phyloP scores from a whole-genome alignment of 2,329 filamentous ascomycete genomes.

The Metarhizium anisopliae region DNA sequence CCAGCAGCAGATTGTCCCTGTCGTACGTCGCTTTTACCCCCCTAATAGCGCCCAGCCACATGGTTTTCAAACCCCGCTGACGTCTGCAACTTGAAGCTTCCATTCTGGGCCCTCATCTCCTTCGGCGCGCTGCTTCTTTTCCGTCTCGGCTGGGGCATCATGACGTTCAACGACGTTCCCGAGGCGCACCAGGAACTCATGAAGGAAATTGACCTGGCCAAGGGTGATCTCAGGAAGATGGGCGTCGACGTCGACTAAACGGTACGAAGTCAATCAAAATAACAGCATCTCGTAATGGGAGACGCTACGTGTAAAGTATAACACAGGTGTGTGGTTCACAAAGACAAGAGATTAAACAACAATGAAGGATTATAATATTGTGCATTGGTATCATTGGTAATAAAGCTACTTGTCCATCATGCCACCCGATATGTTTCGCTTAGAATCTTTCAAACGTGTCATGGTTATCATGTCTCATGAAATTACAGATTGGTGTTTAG shows the following conservation, averaged over 20 bases:
- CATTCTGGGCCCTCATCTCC: conserved; percentile 84
- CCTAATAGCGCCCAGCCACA: neutral
- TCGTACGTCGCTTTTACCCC: conserved; percentile 50
- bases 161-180: conserved; percentile 95
- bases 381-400: conserved; percentile 6
- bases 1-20: conserved; percentile 76
- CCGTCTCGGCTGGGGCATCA: conserved; percentile 83
- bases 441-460: neutral
- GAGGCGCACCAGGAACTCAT: conserved; percentile 84
- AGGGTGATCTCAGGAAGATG: conserved; percentile 61
- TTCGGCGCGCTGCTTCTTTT: conserved; percentile 89
- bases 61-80: neutral
- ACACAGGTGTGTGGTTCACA: neutral
- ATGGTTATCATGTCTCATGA: conserved; percentile 9
- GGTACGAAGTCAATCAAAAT: neutral
- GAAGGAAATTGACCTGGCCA: conserved; percentile 70
- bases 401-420: conserved; percentile 2
- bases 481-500: conserved; percentile 8
- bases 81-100: conserved; percentile 49
- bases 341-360: neutral
- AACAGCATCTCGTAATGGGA: neutral
- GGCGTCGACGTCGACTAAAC: conserved; percentile 69
- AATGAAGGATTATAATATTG: neutral
- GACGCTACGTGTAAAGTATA: neutral
- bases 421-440: neutral